These are phyloP conservation scores for Thraustochytrium striatum DNA, from an alignment of 352 stramenopile species.

Conservation along the genomic window DNA sequence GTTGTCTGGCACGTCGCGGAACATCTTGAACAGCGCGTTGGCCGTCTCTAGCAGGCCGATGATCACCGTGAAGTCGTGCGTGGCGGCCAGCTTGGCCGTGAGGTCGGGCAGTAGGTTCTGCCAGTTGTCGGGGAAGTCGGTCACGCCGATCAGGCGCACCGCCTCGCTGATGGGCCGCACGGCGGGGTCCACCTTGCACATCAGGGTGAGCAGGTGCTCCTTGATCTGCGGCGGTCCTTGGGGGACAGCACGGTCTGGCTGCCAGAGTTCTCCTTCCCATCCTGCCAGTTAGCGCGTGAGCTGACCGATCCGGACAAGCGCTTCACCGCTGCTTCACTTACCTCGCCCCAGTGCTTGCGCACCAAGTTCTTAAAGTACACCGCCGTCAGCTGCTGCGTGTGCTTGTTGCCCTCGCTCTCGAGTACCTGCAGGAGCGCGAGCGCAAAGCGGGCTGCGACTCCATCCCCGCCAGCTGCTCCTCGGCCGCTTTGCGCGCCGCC, in stretches of 20 bases:
- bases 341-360: conserved; percentile 91
- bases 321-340: too few relatives aligned
- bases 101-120: conserved; percentile 85
- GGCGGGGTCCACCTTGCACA: conserved; percentile 86
- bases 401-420: not conserved
- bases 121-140: conserved; percentile 97
- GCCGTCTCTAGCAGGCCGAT: conserved; percentile 93
- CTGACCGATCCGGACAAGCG: too few relatives aligned
- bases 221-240: conserved; percentile 90
- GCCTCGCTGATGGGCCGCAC: conserved; percentile 94
- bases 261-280: conserved; percentile 63
- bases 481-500: conserved; percentile 5
- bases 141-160: conserved; percentile 90
- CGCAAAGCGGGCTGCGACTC: conserved; percentile 10
- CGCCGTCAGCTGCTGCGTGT: conserved; percentile 46
- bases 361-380: conserved; percentile 96
- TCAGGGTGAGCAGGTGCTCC: conserved; percentile 95
- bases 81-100: conserved; percentile 80
- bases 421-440: conserved; percentile 5
- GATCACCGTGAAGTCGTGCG: conserved; percentile 81
- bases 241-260: conserved; percentile 43
- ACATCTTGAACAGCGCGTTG: conserved; percentile 97
- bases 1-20: conserved; percentile 90
- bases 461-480: conserved; percentile 24
- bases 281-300: conserved; percentile 44